Base-by-base conservation (phyloP, 768 basidiomycete species). In the Epithele typhae region DNA sequence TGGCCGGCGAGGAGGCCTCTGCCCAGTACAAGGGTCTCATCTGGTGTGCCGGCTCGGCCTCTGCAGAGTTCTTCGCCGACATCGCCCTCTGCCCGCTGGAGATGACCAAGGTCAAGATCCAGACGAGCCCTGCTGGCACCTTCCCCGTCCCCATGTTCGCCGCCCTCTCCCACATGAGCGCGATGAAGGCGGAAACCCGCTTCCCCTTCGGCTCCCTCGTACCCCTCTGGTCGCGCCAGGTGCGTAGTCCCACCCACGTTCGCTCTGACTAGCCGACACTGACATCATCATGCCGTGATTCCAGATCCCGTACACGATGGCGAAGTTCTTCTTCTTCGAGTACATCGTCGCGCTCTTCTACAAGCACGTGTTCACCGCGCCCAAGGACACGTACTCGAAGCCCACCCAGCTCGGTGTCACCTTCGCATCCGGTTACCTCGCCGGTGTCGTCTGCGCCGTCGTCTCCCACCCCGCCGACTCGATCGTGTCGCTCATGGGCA, bases 221-320 rank as follows among this genome's bases (percentile, higher is more conserved):
- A 36, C 88, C 88, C 45, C 81, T 91, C 37, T 91, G 88, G 88
- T 91, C 88, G 33, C 87, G 88, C 64, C 88, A 89, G 74, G 87
- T 85, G 48, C 43, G 73, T 57, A 14, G 23, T 8, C 15, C 23
- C 25, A 2, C 9, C 14, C 6, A 34, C 45, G 17, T 36, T 44
- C 24, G 9, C 36, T 37, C n/a, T n/a, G n/a, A 18, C 25, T 36
- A 25, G 23, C 14, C 30, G 6, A 7, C 18, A 37, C 24, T 17
- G 33, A 44, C 40, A n/a, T 54, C 25, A 25, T 25, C 46, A 6
- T 25, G 24, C 41, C 0, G 15, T n/a, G n/a, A n/a, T n/a, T n/a
- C 44, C 66, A 95, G 87, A 92, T 95, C 61, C 93, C 93, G 44
- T 96, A 96, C 77, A 96, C 93, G 61, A 94, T 96, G 92, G 92